Evolutionary conservation across 768 basidiomycete genomes (phyloP).

Genomic region (Leccinum rimulosum): DNA sequence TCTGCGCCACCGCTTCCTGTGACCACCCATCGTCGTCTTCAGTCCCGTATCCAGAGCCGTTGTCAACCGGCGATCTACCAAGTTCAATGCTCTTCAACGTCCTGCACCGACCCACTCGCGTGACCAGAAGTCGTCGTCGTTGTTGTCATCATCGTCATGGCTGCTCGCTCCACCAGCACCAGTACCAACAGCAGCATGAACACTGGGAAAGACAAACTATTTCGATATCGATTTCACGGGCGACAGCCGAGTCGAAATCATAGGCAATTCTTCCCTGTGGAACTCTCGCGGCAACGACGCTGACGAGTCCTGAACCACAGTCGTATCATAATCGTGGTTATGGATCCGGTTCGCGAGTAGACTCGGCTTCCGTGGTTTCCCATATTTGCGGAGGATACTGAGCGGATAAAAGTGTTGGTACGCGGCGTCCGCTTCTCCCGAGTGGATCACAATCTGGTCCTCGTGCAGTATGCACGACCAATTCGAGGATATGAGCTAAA

Average conservation of each 20-base stretch:
- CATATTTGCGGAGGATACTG: slow-evolving; percentile 31
- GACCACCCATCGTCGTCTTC: slow-evolving; percentile 25
- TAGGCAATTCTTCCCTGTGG: slow-evolving; percentile 35
- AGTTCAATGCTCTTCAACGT: background rate
- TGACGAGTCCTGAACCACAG: slow-evolving; percentile 1
- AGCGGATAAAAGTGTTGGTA: slow-evolving; percentile 70
- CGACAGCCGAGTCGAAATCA: slow-evolving; percentile 40
- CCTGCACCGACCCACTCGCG: background rate
- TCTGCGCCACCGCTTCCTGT: slow-evolving; percentile 17
- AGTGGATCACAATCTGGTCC: slow-evolving; percentile 68
- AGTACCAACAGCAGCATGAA: background rate
- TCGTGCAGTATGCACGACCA: slow-evolving; percentile 76
- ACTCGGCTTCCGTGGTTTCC: slow-evolving; percentile 24
- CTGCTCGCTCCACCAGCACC: background rate
- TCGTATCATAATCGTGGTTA: slow-evolving; percentile 4
- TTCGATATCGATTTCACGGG: slow-evolving; percentile 50
- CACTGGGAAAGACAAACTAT: slow-evolving; percentile 50
- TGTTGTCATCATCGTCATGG: background rate
- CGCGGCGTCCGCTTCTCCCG: slow-evolving; percentile 63
- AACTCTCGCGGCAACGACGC: slow-evolving; percentile 1
- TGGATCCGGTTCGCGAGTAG: slow-evolving; percentile 12
- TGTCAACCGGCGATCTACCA: slow-evolving; percentile 2
- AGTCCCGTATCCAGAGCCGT: slow-evolving; percentile 7
- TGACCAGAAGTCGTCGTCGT: background rate
- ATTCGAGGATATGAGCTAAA: slow-evolving; percentile 62